Evolutionary conservation across 2,329 filamentous ascomycete species (phyloP), one percentile per base, ranked within the genome.

Genomic region (Penicillium olsonii): DNA sequence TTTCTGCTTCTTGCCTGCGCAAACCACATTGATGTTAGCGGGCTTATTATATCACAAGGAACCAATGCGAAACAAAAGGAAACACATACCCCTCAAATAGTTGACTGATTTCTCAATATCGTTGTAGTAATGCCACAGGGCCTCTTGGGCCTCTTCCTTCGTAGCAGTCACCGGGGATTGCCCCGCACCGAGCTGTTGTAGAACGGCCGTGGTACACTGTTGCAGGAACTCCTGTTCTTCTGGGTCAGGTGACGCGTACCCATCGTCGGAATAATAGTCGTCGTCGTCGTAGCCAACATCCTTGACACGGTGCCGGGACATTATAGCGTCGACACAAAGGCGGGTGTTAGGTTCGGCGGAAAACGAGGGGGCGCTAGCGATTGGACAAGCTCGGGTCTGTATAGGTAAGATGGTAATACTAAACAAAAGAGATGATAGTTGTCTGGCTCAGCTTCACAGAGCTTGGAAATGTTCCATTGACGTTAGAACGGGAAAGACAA

Each of bases 81-180:
- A 19, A 50, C 22, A 54, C 70, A 59, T 85, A 78, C 85, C 87
- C 55, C 84, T 82, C 50, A 99, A 72, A 65, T 95, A 96, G 48
- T 82, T 79, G 31, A 95, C 87, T 1, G 90, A 84, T 71, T 96
- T 96, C 49, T 85, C 87, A 24, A 96, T 79, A 63, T 99, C 92
- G 68, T 92, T 97, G 69, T 92, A 97, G 71, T 96, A 96, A 71
- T 99, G 84, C 90, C 91, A 97, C 14, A 99, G 73, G 0, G 92
- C 83, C 53, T 97, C 92, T 68, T 95, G 84, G 54, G 96, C 92
- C 65, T 96, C 87, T 31, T 78, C 75, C 52, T 87, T 82, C 5
- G 81, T 78, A n/a, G 81, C 75, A 65, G 78, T 81, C 60, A 86
- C 78, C 53, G 82, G 84, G 56, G 73, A 73, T 26, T 79, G 76